Evolutionary conservation across 768 basidiomycete species (phyloP).

Genomic region (Pholiota microspora): DNA sequence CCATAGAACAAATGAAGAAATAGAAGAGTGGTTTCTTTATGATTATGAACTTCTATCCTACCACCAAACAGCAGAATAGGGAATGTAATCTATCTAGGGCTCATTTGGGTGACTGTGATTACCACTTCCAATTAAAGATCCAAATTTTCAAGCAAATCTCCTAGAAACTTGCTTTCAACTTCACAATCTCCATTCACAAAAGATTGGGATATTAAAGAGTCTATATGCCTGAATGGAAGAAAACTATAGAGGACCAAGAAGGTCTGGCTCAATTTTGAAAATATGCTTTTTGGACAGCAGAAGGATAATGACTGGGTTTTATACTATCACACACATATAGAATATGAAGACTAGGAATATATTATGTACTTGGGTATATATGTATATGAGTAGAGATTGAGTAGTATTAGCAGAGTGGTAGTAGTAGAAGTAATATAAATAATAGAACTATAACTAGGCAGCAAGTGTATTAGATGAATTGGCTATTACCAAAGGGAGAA

Average conservation of each 20-base stretch:
- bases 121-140: constrained; percentile 34
- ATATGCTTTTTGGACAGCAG: constrained; percentile 37
- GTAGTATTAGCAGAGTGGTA: not conserved
- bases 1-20: constrained; percentile 15
- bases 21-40: constrained; percentile 22
- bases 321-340: constrained; percentile 26
- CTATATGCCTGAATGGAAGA: constrained; percentile 39
- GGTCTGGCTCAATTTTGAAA: constrained; percentile 35
- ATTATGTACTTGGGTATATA: constrained; percentile 5
- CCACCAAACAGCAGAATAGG: constrained; percentile 53
- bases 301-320: constrained; percentile 30
- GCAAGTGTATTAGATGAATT: not conserved
- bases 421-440: no score
- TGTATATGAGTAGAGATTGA: constrained; percentile 6
- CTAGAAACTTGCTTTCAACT: constrained; percentile 34
- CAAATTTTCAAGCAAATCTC: constrained; percentile 24
- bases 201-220: constrained; percentile 36
- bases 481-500: not conserved
- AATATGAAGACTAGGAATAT: constrained; percentile 3
- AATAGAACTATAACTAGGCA: not conserved
- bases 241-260: constrained; percentile 20
- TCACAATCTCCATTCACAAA: constrained; percentile 30
- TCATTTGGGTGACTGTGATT: constrained; percentile 44
- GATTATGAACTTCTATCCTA: constrained; percentile 41
- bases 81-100: constrained; percentile 42